These are phyloP conservation scores for Tulasnella sp. DNA, from an alignment of 768 basidiomycete species.

Conservation along the genomic window DNA sequence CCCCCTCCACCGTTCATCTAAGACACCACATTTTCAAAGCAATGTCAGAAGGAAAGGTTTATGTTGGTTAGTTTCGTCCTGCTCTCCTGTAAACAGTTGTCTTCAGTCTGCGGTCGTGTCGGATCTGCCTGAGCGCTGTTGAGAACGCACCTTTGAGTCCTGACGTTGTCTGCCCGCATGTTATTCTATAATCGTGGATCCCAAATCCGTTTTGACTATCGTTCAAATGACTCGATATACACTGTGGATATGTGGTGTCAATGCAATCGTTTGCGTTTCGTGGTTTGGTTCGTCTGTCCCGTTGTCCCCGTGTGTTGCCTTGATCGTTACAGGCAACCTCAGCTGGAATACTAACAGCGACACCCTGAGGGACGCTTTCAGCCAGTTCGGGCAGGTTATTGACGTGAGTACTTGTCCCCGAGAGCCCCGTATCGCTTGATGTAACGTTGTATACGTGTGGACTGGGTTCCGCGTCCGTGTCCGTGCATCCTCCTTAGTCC, in stretches of 20 bases:
- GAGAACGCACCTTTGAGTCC: neutral
- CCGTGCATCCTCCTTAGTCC: constrained; percentile 55
- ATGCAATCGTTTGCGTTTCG: constrained; percentile 24
- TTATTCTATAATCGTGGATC: neutral
- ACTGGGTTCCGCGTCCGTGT: constrained; percentile 17
- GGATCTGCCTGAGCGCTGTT: neutral
- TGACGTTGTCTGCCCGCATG: neutral
- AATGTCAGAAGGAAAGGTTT: neutral
- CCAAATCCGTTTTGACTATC: too few relatives aligned
- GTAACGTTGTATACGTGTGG: constrained; percentile 17
- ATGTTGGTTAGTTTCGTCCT: neutral
- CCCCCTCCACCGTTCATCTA: neutral
- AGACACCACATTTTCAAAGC: neutral
- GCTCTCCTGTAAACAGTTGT: neutral
- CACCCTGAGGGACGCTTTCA: constrained; percentile 81
- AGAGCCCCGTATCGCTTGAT: constrained; percentile 3
- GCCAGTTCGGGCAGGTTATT: constrained; percentile 66
- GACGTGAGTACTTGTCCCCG: constrained; percentile 62
- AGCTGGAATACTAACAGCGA: constrained; percentile 97
- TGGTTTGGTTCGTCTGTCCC: constrained; percentile 28
- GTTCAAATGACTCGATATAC: constrained; percentile 12
- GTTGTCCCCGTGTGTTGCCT: constrained; percentile 28
- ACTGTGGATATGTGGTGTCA: constrained; percentile 37
- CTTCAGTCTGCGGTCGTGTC: neutral
- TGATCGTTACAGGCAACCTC: constrained; percentile 69